Conservation (phyloP, 2,329 filamentous ascomycete species). For the Aspergillus vadensis region DNA sequence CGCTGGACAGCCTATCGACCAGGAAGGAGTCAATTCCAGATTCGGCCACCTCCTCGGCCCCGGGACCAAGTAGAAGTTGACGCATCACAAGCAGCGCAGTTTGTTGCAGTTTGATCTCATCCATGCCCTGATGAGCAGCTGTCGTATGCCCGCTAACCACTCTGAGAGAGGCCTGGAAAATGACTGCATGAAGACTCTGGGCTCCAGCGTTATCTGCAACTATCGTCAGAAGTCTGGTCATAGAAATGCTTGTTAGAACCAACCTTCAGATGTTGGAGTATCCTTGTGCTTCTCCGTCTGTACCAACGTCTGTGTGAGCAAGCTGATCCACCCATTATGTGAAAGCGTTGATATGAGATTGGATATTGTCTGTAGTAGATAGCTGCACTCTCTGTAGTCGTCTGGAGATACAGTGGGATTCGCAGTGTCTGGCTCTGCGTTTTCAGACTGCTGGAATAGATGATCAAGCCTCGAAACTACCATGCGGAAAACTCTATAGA, state of each 20-base stretch:
- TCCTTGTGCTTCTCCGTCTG: constrained; percentile 51
- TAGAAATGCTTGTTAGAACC: background rate
- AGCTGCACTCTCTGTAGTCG: constrained; percentile 74
- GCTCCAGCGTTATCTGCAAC: constrained; percentile 28
- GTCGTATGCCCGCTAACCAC: constrained; percentile 29
- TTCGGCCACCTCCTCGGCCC: constrained; percentile 41
- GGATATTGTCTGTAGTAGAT: constrained; percentile 74
- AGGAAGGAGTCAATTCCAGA: constrained; percentile 68
- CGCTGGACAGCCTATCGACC: constrained; percentile 66
- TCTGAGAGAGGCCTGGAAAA: constrained; percentile 36
- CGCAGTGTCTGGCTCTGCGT: constrained; percentile 34
- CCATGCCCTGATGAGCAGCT: constrained; percentile 39
- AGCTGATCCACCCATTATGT: constrained; percentile 68
- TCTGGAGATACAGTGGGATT: constrained; percentile 54
- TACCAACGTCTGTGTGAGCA: constrained; percentile 64
- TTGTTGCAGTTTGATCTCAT: constrained; percentile 69
- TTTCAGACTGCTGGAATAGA: constrained; percentile 31
- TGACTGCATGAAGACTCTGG: constrained; percentile 36
- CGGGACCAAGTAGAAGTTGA: constrained; percentile 43
- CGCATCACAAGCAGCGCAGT: constrained; percentile 68
- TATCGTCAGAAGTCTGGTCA: background rate
- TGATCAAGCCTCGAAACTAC: constrained; percentile 38
- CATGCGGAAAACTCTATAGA: constrained; percentile 39
- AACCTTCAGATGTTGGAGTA: constrained; percentile 54
- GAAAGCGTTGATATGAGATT: constrained; percentile 71